Percentiles rank a stretch among this genome's conserved stretches.
phyloP scores from a whole-genome alignment of 2,329 filamentous ascomycete species.

The Fusarium penzigii region DNA sequence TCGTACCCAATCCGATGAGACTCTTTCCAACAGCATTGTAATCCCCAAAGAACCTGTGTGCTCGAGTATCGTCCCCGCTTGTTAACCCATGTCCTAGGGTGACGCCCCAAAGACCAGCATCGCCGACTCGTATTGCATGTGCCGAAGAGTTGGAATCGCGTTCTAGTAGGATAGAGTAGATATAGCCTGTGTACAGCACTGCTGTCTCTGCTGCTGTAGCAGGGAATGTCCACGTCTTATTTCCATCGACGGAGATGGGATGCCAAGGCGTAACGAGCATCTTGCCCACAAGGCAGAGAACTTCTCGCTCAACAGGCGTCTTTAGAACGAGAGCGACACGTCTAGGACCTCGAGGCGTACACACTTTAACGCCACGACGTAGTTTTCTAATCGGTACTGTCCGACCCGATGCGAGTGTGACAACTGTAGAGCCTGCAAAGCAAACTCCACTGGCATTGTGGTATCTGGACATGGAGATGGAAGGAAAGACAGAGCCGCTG shows the following conservation, averaged over 20 bases:
- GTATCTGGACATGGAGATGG: conserved; percentile 45
- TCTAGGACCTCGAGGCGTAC: conserved; percentile 51
- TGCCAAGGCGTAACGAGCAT: conserved; percentile 62
- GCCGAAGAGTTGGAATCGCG: conserved; percentile 42
- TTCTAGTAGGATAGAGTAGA: conserved; percentile 61
- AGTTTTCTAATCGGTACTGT: conserved; percentile 45
- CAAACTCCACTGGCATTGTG: conserved; percentile 47
- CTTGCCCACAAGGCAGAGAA: conserved; percentile 47
- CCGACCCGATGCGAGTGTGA: conserved; percentile 45
- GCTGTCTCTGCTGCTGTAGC: conserved; percentile 33
- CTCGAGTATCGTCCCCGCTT: conserved; percentile 38
- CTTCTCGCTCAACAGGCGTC: conserved; percentile 42
- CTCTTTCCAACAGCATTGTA: conserved; percentile 44
- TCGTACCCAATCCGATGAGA: conserved; percentile 38
- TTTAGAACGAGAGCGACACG: conserved; percentile 53
- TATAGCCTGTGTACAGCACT: conserved; percentile 48
- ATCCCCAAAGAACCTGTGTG: conserved; percentile 57
- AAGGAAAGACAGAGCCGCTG: conserved; percentile 5
- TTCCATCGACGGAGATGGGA: conserved; percentile 45
- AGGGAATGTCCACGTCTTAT: conserved; percentile 49
- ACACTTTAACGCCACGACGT: conserved; percentile 47
- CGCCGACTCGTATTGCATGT: conserved; percentile 51
- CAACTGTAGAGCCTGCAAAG: conserved; percentile 52
- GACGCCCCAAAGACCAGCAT: conserved; percentile 48
- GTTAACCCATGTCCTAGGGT: conserved; percentile 60